A percentile compares a stretch with the other conserved stretches of the same genome.
Evolutionary conservation across 129 eudicot genomes (phyloP).

Genomic region (Pittosporum tobira): DNA sequence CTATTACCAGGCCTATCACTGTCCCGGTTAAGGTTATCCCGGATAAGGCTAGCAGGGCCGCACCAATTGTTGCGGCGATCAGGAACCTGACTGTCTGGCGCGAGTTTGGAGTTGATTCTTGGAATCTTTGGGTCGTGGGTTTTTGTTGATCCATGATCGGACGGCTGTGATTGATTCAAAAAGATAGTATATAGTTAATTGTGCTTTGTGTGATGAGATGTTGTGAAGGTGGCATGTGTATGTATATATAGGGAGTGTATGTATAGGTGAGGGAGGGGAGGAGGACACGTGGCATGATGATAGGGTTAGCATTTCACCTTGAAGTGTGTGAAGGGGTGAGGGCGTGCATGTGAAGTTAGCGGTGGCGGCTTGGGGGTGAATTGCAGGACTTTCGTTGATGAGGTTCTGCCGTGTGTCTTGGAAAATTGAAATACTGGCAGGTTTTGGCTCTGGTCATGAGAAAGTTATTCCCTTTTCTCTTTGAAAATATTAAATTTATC

Average conservation of each 20-base stretch:
- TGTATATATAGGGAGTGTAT: neutral
- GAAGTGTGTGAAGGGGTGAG: conserved; percentile 16
- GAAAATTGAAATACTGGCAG: too few species aligned
- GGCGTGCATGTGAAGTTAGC: conserved; percentile 9
- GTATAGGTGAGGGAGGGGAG: neutral
- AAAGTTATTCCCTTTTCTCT: too few species aligned
- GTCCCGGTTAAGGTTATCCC: conserved; percentile 50
- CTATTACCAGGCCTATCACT: conserved; percentile 34
- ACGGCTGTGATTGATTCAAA: neutral
- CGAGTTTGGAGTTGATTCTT: conserved; percentile 12
- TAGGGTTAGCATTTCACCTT: conserved; percentile 5
- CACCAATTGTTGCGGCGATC: conserved; percentile 39
- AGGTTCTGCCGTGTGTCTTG: too few species aligned
- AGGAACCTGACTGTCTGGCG: conserved; percentile 20
- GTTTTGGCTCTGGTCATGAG: too few species aligned
- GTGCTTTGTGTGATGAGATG: neutral
- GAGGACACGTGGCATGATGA: conserved; percentile 3
- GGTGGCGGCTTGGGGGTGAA: conserved; percentile 2
- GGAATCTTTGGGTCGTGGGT: conserved; percentile 14
- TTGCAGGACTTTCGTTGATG: conserved; percentile 2
- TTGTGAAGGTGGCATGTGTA: neutral
- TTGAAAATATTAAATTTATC: too few species aligned
- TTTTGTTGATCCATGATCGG: conserved; percentile 22
- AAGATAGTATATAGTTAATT: neutral
- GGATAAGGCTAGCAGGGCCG: conserved; percentile 41